Percentiles rank a stretch among this genome's conserved stretches.
Evolutionary conservation across 1,284 basidiomycete species (phyloP).

Genomic region (Singerocomus inundabilis): DNA sequence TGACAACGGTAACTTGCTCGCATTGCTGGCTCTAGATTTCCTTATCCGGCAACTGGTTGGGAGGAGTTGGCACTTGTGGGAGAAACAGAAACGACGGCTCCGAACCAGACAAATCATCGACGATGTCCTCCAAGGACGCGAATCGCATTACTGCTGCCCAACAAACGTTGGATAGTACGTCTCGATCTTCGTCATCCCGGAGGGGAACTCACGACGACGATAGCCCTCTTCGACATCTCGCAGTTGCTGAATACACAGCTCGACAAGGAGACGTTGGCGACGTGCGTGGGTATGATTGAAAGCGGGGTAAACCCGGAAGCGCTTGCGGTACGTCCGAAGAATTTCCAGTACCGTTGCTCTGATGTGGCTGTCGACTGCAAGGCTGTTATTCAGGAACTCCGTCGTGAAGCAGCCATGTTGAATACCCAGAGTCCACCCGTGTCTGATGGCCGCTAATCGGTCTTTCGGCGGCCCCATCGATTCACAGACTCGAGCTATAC

Average conservation of each 20-base stretch:
- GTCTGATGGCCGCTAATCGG: conserved; percentile 20
- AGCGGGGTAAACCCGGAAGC: conserved; percentile 84
- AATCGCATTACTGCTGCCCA: conserved; percentile 72
- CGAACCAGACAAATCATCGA: background rate
- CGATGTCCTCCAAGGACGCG: conserved; percentile 58
- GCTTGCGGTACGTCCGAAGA: conserved; percentile 62
- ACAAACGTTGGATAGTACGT: conserved; percentile 77
- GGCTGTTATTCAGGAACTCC: conserved; percentile 75
- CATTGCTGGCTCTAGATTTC: background rate
- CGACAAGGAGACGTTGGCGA: conserved; percentile 79
- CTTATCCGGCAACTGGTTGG: background rate
- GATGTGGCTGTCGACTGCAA: conserved; percentile 28
- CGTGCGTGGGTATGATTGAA: conserved; percentile 82
- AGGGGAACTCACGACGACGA: conserved; percentile 8
- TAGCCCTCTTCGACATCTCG: conserved; percentile 80
- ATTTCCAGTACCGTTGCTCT: background rate
- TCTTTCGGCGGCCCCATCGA: background rate
- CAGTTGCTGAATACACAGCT: conserved; percentile 80
- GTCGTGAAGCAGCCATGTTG: conserved; percentile 54
- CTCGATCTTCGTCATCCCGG: background rate
- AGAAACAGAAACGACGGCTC: no score
- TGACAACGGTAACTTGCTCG: no score
- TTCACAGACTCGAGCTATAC: background rate
- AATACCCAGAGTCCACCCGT: conserved; percentile 22
- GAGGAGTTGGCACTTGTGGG: no score